phyloP scores from a whole-genome alignment of 495 filamentous ascomycete genomes.

The Pyronema domesticum region DNA sequence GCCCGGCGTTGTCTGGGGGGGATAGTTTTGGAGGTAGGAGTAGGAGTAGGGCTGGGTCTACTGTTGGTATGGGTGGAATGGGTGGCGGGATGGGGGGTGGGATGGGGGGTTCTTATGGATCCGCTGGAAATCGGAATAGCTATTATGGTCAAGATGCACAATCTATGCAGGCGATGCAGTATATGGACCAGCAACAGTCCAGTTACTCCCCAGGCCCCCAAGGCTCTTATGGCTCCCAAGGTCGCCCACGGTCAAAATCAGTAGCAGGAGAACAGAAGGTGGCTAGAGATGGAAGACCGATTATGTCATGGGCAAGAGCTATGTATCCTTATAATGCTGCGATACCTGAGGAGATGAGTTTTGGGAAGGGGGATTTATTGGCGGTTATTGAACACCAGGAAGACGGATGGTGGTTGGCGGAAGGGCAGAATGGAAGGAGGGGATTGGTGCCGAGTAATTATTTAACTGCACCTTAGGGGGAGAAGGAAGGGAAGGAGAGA shows the following conservation, averaged over 20 bases:
- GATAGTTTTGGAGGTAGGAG: constrained; percentile 38
- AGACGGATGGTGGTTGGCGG: constrained; percentile 99
- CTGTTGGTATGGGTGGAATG: constrained; percentile 24
- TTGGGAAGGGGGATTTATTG: constrained; percentile 79
- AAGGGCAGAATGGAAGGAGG: constrained; percentile 52
- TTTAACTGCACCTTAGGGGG: too few species aligned
- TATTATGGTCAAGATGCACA: constrained; percentile 23
- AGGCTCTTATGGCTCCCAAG: constrained; percentile 44
- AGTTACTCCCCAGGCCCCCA: too few species aligned
- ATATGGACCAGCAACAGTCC: too few species aligned
- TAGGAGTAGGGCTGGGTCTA: constrained; percentile 10
- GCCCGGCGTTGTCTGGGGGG: constrained; percentile 21
- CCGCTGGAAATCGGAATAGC: constrained; percentile 17
- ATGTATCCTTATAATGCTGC: constrained; percentile 87
- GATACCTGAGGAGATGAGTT: constrained; percentile 87
- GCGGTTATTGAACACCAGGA: constrained; percentile 85
- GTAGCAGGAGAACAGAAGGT: constrained; percentile 24
- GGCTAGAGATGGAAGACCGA: constrained; percentile 67
- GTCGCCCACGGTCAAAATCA: constrained; percentile 66
- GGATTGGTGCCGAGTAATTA: constrained; percentile 97
- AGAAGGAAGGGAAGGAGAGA: too few species aligned
- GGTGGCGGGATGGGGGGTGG: constrained; percentile 12
- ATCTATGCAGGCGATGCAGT: constrained; percentile 8
- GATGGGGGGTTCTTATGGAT: constrained; percentile 16
- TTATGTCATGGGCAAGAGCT: constrained; percentile 82